Percentiles rank a stretch among this genome's conserved stretches.
Conservation (phyloP, 352 stramenopile genomes). For the Blastocystis hominis region DNA sequence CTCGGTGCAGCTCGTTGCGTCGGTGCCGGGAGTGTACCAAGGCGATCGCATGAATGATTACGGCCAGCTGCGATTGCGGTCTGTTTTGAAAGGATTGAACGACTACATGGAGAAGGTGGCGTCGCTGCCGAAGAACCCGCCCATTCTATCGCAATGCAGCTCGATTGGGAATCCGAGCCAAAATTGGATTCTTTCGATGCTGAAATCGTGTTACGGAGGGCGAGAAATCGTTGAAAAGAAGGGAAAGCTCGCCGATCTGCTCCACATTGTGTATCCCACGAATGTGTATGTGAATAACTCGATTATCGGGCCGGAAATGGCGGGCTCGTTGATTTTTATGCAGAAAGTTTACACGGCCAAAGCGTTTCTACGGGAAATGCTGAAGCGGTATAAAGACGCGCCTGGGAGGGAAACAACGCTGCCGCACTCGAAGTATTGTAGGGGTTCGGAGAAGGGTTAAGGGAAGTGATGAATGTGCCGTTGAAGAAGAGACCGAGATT, state of each 20-base stretch:
- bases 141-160: conserved; percentile 1
- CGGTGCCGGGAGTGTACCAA: background rate
- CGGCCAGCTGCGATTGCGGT: background rate
- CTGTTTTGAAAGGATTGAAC: conserved; percentile 2
- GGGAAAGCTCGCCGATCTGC: background rate
- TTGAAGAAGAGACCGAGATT: background rate
- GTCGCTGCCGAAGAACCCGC: background rate
- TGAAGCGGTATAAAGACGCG: conserved; percentile 13
- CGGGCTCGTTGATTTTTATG: conserved; percentile 7
- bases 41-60: background rate
- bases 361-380: background rate
- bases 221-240: background rate
- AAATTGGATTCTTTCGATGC: conserved; percentile 1
- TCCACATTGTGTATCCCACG: conserved; percentile 50
- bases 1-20: background rate
- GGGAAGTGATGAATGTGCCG: conserved; percentile 38
- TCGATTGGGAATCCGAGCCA: background rate
- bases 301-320: conserved; percentile 36
- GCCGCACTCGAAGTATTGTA: conserved; percentile 33
- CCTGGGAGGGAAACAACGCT: background rate
- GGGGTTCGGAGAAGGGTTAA: background rate
- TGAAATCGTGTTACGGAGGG: background rate
- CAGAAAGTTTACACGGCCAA: background rate
- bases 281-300: background rate
- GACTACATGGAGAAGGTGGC: background rate